Conservation (phyloP, 495 filamentous ascomycete genomes). For the Lepidopterella palustris region DNA sequence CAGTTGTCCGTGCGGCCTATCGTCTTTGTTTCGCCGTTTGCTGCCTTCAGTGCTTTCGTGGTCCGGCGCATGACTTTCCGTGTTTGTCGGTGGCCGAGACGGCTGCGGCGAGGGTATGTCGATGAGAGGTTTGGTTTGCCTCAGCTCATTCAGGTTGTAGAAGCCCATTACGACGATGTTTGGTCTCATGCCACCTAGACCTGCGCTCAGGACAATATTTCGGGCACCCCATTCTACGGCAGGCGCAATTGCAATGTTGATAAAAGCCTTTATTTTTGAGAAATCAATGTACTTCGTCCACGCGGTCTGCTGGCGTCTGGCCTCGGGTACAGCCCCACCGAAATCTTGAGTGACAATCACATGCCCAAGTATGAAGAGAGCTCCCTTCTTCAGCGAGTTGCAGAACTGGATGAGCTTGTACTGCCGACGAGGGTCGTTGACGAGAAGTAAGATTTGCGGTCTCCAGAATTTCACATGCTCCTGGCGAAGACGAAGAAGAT, state of each 20-base stretch:
- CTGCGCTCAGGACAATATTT: slow-evolving; percentile 74
- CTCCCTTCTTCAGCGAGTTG: slow-evolving; percentile 85
- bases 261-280: slow-evolving; percentile 83
- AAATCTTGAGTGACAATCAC: slow-evolving; percentile 84
- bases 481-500: slow-evolving; percentile 70
- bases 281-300: slow-evolving; percentile 85
- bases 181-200: slow-evolving; percentile 83
- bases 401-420: slow-evolving; percentile 83
- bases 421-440: slow-evolving; percentile 72
- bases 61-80: slow-evolving; percentile 1
- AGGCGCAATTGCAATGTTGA: slow-evolving; percentile 76
- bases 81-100: slow-evolving; percentile 18
- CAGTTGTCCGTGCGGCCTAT: slow-evolving; percentile 45
- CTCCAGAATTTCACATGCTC: slow-evolving; percentile 93
- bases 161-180: slow-evolving; percentile 77
- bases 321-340: slow-evolving; percentile 67
- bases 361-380: slow-evolving; percentile 77
- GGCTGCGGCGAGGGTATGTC: slow-evolving; percentile 38
- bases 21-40: slow-evolving; percentile 29
- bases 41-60: slow-evolving; percentile 12
- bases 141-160: slow-evolving; percentile 68
- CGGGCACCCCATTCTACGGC: slow-evolving; percentile 78
- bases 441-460: slow-evolving; percentile 75
- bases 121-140: slow-evolving; percentile 48
- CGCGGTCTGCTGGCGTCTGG: slow-evolving; percentile 67